A percentile compares a stretch with the other conserved stretches of the same genome.
Conservation (phyloP, 2,329 filamentous ascomycete species). For the Phialophora verrucosa region DNA sequence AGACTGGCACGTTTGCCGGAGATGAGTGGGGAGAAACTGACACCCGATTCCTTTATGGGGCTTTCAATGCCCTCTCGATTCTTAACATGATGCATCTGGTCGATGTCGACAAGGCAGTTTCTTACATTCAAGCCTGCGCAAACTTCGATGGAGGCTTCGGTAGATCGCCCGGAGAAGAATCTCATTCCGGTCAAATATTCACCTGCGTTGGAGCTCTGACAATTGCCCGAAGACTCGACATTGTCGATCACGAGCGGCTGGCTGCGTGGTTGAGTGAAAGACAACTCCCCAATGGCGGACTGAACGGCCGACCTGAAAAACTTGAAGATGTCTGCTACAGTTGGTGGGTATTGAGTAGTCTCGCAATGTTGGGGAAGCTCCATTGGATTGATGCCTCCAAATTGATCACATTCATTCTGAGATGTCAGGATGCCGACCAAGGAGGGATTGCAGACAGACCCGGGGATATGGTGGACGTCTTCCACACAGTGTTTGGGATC, state of each 20-base stretch:
- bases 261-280: conserved; percentile 92
- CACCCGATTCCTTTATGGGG: conserved; percentile 90
- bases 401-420: conserved; percentile 80
- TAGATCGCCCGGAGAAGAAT: conserved; percentile 85
- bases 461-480: conserved; percentile 95
- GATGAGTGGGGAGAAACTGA: conserved; percentile 98
- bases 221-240: conserved; percentile 80
- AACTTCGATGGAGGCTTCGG: conserved; percentile 97
- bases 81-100: conserved; percentile 74
- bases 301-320: conserved; percentile 96
- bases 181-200: conserved; percentile 93
- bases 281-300: conserved; percentile 81
- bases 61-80: conserved; percentile 86
- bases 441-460: conserved; percentile 91
- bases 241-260: conserved; percentile 80
- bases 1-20: conserved; percentile 86
- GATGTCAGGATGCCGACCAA: conserved; percentile 81
- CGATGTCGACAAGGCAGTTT: conserved; percentile 78
- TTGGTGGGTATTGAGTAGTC: conserved; percentile 95
- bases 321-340: conserved; percentile 97
- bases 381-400: conserved; percentile 92
- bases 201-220: conserved; percentile 87
- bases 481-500: conserved; percentile 89
- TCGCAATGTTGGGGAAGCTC: conserved; percentile 83
- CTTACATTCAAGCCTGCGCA: conserved; percentile 78